Evolutionary conservation across 2,329 filamentous ascomycete genomes (phyloP), one percentile per base, ranked within the genome.

Genomic region (Botrytis paeoniae): DNA sequence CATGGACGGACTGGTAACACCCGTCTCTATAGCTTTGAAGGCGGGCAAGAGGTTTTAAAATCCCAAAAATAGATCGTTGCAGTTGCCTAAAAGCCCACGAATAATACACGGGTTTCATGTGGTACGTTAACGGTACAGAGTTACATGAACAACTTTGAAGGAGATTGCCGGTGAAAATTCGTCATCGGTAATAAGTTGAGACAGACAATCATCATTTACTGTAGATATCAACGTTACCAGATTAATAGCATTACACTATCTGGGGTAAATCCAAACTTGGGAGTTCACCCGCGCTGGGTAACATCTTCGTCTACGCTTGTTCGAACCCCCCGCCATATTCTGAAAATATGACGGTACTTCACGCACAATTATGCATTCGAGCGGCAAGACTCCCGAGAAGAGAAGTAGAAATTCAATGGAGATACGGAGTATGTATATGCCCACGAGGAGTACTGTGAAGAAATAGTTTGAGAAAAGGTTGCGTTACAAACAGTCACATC

Each of bases 81-180:
- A 66, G 64, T 22, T 66, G 64, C 45, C 45, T 66, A 66, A 54
- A 54, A 54, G 45, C 32, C 32, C 64, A 54, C 25, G 16, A 66
- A 66, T 3, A 14, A 14, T 20, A 51, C 45, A 54, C 6, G 45
- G 43, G 25, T 20, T 54, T 16, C n/a, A 25, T n/a, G 32, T 66
- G 32, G 64, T 66, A 66, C 64, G 45, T 54, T 66, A 66, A 66
- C 45, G 64, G 64, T 54, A 29, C 35, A 54, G 45, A 68, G 45
- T 54, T 68, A 12, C 64, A 68, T 39, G 45, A 29, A 39, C 32
- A n/a, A 25, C 22, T 51, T 39, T 16, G 12, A 51, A 10, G 22
- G 32, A 51, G 25, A 63, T 43, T 51, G 20, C 32, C 2, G 14
- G 22, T 20, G n/a, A 43, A 25, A 22, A 45, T 4, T 14, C 32